Base-by-base conservation (phyloP, 805 yeast genomes). In the Kodamaea hsintzibuensis region DNA sequence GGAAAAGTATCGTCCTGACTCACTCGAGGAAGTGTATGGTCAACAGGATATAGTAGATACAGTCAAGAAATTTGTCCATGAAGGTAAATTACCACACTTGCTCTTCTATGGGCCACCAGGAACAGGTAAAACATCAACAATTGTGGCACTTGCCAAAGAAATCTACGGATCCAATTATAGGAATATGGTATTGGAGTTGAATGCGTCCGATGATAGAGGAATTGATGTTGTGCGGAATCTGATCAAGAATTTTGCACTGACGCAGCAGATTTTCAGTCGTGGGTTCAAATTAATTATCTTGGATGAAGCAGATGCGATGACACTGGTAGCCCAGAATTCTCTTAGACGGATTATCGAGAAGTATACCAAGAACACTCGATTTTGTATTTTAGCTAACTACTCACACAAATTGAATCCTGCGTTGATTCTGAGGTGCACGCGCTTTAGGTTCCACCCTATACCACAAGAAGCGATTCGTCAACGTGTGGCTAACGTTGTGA, bases 141-240 rank as follows among this genome's bases (percentile, higher is more conserved):
- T 91, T 59, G 80, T 88, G 18, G 97, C 98, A 1, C 72, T 92
- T 54, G 97, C 98, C 1, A 78, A 83, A 54, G 97, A 91, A 64
- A 82, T 92, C 7, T 92, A 88, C 66, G 99, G 99, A 2, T 73
- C 79, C 14, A 82, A 84, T 58, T 89, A 89, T 67, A 83, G 80
- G 62, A 89, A 91, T 65, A 91, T 92, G 92, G 98, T 95, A 1
- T 74, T 95, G 52, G 99, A 95, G 67, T 79, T 95, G 69, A 95
- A 95, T 71, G 99, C 99, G 3, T 87, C 96, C 3, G 99, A 95
- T 70, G 99, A 95, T 69, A 83, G 99, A 73, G 99, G 99, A 60
- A 95, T 95, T 60, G 96, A 91, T 62, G 98, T 95, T 45, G 98
- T 95, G n/a, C 82, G 99, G 59, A 95, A 95, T 64, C 97, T 91